Conservation (phyloP, 2,329 filamentous ascomycete species). For the Exophiala mesophila region DNA sequence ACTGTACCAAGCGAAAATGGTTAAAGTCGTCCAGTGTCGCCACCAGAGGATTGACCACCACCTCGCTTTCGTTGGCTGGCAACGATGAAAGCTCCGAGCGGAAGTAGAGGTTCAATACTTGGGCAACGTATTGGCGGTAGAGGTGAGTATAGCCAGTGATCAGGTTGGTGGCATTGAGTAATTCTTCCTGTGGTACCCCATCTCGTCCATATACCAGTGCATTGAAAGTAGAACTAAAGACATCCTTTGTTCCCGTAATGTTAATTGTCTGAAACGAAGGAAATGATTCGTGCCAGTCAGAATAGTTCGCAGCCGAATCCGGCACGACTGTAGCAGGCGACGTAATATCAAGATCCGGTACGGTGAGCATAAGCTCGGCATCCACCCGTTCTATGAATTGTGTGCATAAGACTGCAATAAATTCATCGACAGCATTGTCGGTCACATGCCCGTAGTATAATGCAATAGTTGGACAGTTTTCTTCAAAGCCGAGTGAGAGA, state of each 20-base stretch:
- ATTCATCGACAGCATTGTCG: slow-evolving; percentile 17
- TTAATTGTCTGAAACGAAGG: slow-evolving; percentile 12
- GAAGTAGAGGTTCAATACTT: slow-evolving; percentile 12
- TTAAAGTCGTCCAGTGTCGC: slow-evolving; percentile 11
- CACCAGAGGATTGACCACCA: slow-evolving; percentile 11
- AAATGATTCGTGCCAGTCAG: slow-evolving; percentile 6
- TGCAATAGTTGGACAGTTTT: slow-evolving; percentile 10
- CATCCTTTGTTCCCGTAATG: slow-evolving; percentile 8
- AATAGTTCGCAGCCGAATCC: slow-evolving; percentile 14
- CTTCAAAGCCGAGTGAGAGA: slow-evolving; percentile 9
- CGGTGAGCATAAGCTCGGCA: slow-evolving; percentile 15
- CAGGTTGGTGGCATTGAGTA: slow-evolving; percentile 10
- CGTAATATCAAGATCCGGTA: slow-evolving; percentile 13
- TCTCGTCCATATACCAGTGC: slow-evolving; percentile 21
- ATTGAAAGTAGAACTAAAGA: slow-evolving; percentile 11
- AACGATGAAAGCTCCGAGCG: slow-evolving; percentile 14
- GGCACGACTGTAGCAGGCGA: slow-evolving; percentile 5
- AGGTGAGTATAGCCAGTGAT: slow-evolving; percentile 16
- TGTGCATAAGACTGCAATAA: slow-evolving; percentile 20
- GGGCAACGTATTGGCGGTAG: slow-evolving; percentile 19
- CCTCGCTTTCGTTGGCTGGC: slow-evolving; percentile 17
- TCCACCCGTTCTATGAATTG: slow-evolving; percentile 24
- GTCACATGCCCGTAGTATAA: slow-evolving; percentile 20
- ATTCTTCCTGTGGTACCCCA: slow-evolving; percentile 14
- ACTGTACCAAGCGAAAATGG: slow-evolving; percentile 13